These are phyloP conservation scores for Candida patagonica DNA, from an alignment of 805 yeast species.

Conservation along the genomic window DNA sequence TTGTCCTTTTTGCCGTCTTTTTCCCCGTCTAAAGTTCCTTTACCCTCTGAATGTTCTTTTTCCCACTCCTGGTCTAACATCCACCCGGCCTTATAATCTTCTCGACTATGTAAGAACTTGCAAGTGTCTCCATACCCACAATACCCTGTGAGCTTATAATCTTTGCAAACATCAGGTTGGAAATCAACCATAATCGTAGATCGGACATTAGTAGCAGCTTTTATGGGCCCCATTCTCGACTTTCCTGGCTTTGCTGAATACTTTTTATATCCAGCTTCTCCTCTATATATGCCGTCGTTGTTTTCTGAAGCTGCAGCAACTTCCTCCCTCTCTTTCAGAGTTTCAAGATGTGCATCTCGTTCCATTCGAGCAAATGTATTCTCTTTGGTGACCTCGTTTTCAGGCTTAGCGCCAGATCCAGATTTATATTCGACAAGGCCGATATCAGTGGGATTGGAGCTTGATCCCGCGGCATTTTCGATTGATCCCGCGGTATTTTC, in stretches of 20 bases:
- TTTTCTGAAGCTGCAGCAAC: slow-evolving; percentile 3
- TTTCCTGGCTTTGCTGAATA: slow-evolving; percentile 8
- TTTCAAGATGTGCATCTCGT: slow-evolving; percentile 2
- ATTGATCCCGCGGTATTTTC: not conserved
- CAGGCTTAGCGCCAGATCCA: not conserved
- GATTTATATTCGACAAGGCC: slow-evolving; percentile 10
- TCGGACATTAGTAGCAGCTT: slow-evolving; percentile 38
- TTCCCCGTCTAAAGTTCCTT: not conserved
- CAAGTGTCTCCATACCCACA: slow-evolving; percentile 98
- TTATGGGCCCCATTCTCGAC: slow-evolving; percentile 31
- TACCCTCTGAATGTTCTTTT: slow-evolving; percentile 14
- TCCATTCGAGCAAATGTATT: slow-evolving; percentile 17
- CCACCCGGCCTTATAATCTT: slow-evolving; percentile 67
- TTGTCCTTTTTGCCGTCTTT: slow-evolving; percentile 5
- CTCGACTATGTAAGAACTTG: slow-evolving; percentile 86
- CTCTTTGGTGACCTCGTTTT: slow-evolving; percentile 22
- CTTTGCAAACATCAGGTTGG: slow-evolving; percentile 92
- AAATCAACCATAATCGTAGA: slow-evolving; percentile 71
- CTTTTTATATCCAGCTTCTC: slow-evolving; percentile 11
- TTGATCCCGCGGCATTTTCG: slow-evolving; percentile 1
- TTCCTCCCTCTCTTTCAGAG: slow-evolving; percentile 2
- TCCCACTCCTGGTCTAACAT: slow-evolving; percentile 69
- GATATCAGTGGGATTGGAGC: slow-evolving; percentile 5
- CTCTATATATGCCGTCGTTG: slow-evolving; percentile 13
- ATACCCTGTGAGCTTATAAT: slow-evolving; percentile 80